Conservation (phyloP, 305 asterid species). For the Rubia balearica region DNA sequence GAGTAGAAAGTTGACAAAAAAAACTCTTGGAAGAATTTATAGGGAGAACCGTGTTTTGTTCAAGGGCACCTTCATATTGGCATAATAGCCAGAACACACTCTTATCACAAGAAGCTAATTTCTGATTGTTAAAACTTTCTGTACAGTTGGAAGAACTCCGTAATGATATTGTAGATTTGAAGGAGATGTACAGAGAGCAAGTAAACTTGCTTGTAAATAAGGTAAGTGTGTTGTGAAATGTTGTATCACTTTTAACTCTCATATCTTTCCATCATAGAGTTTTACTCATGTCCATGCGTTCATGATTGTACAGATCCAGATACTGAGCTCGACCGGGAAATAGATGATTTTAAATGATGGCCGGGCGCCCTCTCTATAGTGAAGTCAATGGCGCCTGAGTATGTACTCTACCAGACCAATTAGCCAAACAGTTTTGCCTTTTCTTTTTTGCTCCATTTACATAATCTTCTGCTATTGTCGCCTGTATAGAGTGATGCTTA, state of each 20-base stretch:
- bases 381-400: conserved; percentile 8
- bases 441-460: background rate
- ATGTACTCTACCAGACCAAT: conserved; percentile 11
- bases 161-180: conserved; percentile 83
- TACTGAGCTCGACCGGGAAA: conserved; percentile 48
- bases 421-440: background rate
- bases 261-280: background rate
- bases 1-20: background rate
- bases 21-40: background rate
- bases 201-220: conserved; percentile 89
- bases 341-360: conserved; percentile 9
- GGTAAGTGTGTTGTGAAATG: conserved; percentile 49
- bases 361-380: conserved; percentile 16
- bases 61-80: background rate
- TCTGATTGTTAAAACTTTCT: conserved; percentile 8
- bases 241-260: background rate
- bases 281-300: conserved; percentile 6
- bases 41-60: background rate
- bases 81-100: background rate
- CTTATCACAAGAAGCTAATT: conserved; percentile 3
- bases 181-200: conserved; percentile 99
- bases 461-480: background rate
- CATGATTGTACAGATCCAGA: conserved; percentile 55
- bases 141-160: conserved; percentile 93
- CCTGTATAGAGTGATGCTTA: background rate